Percentiles rank a stretch among this genome's conserved stretches.
phyloP scores from a whole-genome alignment of 2,329 filamentous ascomycete species.

The Nothophaeocryptopus gaeumannii region DNA sequence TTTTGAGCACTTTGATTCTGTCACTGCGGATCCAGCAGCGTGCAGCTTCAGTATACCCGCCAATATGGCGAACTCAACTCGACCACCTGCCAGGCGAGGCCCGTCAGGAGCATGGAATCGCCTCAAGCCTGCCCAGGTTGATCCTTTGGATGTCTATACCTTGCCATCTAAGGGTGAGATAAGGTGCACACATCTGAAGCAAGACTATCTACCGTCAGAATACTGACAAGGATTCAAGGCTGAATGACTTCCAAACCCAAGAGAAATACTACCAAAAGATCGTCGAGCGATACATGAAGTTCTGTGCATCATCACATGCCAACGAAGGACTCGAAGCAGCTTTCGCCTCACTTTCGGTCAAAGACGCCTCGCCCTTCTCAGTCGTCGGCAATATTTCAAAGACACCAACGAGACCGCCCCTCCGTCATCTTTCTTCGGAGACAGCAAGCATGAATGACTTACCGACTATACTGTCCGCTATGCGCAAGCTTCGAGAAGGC shows the following conservation, averaged over 20 bases:
- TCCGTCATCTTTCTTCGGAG: constrained; percentile 11
- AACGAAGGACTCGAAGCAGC: constrained; percentile 70
- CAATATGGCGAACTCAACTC: constrained; percentile 25
- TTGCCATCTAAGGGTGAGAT: constrained; percentile 88
- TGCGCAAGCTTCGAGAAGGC: constrained; percentile 89
- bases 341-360: constrained; percentile 63
- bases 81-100: constrained; percentile 34
- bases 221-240: constrained; percentile 32
- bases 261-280: constrained; percentile 85
- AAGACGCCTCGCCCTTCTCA: constrained; percentile 5
- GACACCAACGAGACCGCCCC: constrained; percentile 13
- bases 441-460: constrained; percentile 60
- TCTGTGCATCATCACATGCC: constrained; percentile 72
- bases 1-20: background rate
- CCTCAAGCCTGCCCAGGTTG: constrained; percentile 66
- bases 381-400: constrained; percentile 1
- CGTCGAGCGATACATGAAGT: constrained; percentile 82
- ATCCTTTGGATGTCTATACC: constrained; percentile 77
- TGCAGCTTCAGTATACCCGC: background rate
- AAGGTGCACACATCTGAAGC: constrained; percentile 52
- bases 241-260: constrained; percentile 68
- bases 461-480: constrained; percentile 71
- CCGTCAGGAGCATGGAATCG: constrained; percentile 63
- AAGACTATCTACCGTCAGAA: background rate
- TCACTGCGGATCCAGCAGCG: constrained; percentile 3